Evolutionary conservation across 441 rosid species (phyloP).

Genomic region (Codiaeum variegatum): DNA sequence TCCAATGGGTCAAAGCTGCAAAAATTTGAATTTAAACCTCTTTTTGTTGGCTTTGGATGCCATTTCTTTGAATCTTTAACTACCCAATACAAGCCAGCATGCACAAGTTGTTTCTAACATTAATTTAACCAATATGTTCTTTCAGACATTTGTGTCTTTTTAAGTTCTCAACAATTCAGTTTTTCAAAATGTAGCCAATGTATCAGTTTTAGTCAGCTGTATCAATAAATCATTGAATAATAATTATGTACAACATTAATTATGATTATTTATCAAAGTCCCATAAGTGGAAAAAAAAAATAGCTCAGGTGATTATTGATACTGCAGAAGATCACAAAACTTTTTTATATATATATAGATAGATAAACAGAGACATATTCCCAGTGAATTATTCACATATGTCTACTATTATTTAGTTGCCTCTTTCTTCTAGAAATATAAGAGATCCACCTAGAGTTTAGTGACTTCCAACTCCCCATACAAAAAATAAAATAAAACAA

Average conservation of each 20-base stretch:
- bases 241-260: no score
- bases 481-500: not conserved
- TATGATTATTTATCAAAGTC: not conserved
- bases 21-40: constrained; percentile 19
- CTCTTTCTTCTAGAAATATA: constrained; percentile 12
- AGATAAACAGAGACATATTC: not conserved
- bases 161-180: no score
- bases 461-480: constrained; percentile 25
- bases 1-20: not conserved
- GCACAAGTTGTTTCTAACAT: no score
- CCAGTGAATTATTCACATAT: constrained; percentile 5
- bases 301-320: not conserved
- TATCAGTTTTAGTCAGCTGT: no score
- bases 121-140: no score
- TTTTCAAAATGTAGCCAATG: no score
- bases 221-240: no score
- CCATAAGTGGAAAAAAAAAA: not conserved
- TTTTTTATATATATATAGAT: not conserved
- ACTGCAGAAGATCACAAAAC: not conserved
- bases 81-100: not conserved
- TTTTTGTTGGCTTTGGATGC: constrained; percentile 13
- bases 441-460: constrained; percentile 27
- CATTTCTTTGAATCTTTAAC: not conserved
- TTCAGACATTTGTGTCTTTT: no score
- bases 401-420: not conserved